Percentiles rank a stretch among this genome's conserved stretches.
Conservation (phyloP, 371 early-diverging fungal genomes). For the Zychaea mexicana region DNA sequence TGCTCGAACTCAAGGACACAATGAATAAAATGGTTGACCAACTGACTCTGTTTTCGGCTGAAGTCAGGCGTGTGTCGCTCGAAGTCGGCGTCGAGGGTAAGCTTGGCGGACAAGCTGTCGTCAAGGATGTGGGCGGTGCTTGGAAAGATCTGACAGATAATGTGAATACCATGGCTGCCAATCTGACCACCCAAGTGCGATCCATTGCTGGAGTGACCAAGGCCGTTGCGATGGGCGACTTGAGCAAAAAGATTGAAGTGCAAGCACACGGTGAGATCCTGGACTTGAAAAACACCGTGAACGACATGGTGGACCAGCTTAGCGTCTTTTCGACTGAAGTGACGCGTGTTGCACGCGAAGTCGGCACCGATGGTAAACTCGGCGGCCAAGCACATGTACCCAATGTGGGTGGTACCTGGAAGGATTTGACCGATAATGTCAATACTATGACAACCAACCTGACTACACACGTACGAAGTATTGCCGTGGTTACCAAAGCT, state of each 20-base stretch:
- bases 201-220: slow-evolving; percentile 55
- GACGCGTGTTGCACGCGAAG: slow-evolving; percentile 44
- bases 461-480: slow-evolving; percentile 52
- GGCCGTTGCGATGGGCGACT: slow-evolving; percentile 58
- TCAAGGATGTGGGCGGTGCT: slow-evolving; percentile 50
- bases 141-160: slow-evolving; percentile 60
- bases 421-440: slow-evolving; percentile 50
- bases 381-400: slow-evolving; percentile 40
- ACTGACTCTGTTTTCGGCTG: slow-evolving; percentile 38
- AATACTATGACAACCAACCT: slow-evolving; percentile 51
- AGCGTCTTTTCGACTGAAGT: slow-evolving; percentile 44
- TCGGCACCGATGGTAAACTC: slow-evolving; percentile 52
- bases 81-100: slow-evolving; percentile 59
- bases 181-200: slow-evolving; percentile 54
- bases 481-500: slow-evolving; percentile 51
- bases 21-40: slow-evolving; percentile 52
- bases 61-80: slow-evolving; percentile 43
- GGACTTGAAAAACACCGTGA: slow-evolving; percentile 65
- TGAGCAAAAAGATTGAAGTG: slow-evolving; percentile 59
- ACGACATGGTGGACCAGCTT: slow-evolving; percentile 56
- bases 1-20: slow-evolving; percentile 47
- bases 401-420: slow-evolving; percentile 55
- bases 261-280: slow-evolving; percentile 69
- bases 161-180: slow-evolving; percentile 54
- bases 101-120: slow-evolving; percentile 42